These are phyloP conservation scores for Lentinus brumalis DNA, from an alignment of 768 basidiomycete species.

Conservation along the genomic window DNA sequence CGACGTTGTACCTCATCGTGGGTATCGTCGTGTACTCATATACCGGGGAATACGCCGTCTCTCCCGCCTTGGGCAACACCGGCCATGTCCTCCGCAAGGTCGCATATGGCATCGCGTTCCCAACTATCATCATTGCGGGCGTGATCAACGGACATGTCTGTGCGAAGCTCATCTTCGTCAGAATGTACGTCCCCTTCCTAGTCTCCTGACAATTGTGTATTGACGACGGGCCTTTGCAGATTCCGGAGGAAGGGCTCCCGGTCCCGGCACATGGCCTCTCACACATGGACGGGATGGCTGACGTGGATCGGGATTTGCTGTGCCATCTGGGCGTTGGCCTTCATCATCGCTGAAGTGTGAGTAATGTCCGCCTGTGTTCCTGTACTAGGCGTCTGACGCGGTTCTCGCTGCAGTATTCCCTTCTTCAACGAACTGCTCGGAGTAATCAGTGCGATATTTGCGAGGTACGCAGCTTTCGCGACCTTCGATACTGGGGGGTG, in stretches of 20 bases:
- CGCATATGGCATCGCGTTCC: constrained; percentile 33
- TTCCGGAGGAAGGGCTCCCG: constrained; percentile 29
- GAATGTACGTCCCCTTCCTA: constrained; percentile 21
- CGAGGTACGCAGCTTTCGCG: constrained; percentile 13
- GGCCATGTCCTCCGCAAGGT: constrained; percentile 26
- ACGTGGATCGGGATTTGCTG: constrained; percentile 31
- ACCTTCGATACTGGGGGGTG: not conserved
- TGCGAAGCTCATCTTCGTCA: constrained; percentile 32
- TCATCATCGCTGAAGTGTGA: constrained; percentile 35
- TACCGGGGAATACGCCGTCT: constrained; percentile 27
- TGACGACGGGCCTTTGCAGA: constrained; percentile 8
- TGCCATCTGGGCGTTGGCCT: constrained; percentile 29
- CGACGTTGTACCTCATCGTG: constrained; percentile 33
- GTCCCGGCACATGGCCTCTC: constrained; percentile 32
- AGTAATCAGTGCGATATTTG: constrained; percentile 32
- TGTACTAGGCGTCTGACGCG: not conserved
- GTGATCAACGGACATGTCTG: constrained; percentile 36
- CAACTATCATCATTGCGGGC: constrained; percentile 35
- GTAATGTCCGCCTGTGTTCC: not conserved
- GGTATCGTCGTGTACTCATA: constrained; percentile 34
- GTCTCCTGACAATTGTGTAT: not conserved
- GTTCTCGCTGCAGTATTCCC: constrained; percentile 23
- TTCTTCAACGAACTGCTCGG: constrained; percentile 37
- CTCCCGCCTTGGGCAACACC: constrained; percentile 35
- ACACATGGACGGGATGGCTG: constrained; percentile 30